Conservation (phyloP, 192 early-diverging fungal genomes). For the Chytriomyces sp. region DNA sequence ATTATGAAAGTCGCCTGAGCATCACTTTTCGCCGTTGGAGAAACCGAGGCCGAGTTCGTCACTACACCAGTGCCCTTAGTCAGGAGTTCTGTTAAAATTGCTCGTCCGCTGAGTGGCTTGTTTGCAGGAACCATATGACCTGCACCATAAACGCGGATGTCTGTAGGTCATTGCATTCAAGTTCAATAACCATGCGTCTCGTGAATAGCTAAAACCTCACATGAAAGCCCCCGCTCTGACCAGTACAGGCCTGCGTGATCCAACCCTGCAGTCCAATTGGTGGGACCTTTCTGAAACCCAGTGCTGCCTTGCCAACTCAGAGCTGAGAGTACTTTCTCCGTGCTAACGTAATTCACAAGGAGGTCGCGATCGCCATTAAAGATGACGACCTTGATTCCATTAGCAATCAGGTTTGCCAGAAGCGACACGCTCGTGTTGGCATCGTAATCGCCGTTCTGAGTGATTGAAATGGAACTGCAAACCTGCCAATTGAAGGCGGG, state of each 20-base stretch:
- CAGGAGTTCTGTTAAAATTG: neutral
- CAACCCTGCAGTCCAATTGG: slow-evolving; percentile 1
- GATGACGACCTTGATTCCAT: slow-evolving; percentile 5
- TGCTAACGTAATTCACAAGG: slow-evolving; percentile 20
- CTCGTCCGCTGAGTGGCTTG: neutral
- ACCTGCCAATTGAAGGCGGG: neutral
- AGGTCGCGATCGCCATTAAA: slow-evolving; percentile 17
- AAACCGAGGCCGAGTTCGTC: no score
- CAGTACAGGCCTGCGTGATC: slow-evolving; percentile 48
- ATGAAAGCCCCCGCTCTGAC: slow-evolving; percentile 51
- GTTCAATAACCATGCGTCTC: no score
- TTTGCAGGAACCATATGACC: slow-evolving; percentile 59
- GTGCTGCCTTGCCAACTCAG: slow-evolving; percentile 50
- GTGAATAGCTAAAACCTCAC: no score
- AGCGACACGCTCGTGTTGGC: no score
- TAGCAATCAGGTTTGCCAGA: neutral
- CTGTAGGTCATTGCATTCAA: no score
- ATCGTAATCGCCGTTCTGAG: neutral
- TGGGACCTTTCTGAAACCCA: slow-evolving; percentile 49
- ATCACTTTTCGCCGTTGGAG: no score
- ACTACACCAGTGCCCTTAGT: no score
- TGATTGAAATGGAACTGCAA: slow-evolving; percentile 3
- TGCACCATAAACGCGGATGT: slow-evolving; percentile 55
- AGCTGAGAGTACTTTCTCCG: slow-evolving; percentile 55
- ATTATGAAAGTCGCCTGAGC: no score